Base-by-base conservation (phyloP, 2,329 filamentous ascomycete species). In the Fonsecaea nubica region DNA sequence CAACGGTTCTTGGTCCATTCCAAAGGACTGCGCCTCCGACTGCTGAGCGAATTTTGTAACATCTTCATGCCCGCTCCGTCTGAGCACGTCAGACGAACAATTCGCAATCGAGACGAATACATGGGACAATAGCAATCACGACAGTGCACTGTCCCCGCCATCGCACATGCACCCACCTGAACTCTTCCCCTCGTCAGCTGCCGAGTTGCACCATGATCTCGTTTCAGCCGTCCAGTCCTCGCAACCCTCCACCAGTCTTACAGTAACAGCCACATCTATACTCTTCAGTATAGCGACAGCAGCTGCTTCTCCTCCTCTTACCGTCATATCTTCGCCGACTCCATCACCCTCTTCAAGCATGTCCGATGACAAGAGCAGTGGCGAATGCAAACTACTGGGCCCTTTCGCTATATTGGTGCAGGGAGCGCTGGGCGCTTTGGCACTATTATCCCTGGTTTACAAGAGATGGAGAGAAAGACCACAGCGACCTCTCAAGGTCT, bases 391-490 rank as follows among this genome's bases (percentile, higher is more conserved):
- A 71, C 85, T 99, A 9, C 85, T 99, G 2, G 95, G 95, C 0
- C 87, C 93, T 3, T 99, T 98, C 77, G 94, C 95, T 12, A 85
- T 99, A 63, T 76, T 99, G 38, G 90, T 99, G 5, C 95, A 99
- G 81, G 90, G 87, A 52, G 92, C 92, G 1, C 87, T 99, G 18
- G 95, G 95, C 18, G 87, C 85, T 18, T 82, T 97, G 63, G 95
- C 95, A 8, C 81, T 98, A 60, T 82, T 94, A 62, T 92, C 93
- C 0, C 85, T 99, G 57, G 94, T 98, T 7, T 96, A 88, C 82
- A 99, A 99, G 83, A 87, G 95, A 72, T 97, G 91, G 88, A 87
- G 92, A 71, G 95, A 99, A 80, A 86, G 92, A 64, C 94, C 95
- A 1, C 94, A 97, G 77, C 87, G 95, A 63, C 94, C 94, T 0